A percentile compares a stretch with the other conserved stretches of the same genome.
Conservation (phyloP, 2,329 filamentous ascomycete species). For the Whalleya microplaca region DNA sequence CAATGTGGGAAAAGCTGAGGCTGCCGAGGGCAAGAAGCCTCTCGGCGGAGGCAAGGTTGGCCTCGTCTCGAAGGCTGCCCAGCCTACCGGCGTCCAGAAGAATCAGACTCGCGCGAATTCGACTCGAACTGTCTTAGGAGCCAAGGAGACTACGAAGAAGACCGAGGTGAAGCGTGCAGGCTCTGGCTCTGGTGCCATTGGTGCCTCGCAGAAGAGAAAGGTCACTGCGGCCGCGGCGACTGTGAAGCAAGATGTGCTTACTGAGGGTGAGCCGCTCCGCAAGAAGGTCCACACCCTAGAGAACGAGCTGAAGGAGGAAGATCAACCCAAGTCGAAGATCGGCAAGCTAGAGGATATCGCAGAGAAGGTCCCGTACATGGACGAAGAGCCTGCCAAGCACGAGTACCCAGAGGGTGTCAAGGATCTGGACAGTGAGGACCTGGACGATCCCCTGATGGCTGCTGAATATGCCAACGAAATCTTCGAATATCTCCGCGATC, state of each 20-base stretch:
- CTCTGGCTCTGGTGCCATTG: conserved; percentile 71
- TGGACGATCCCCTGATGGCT: conserved; percentile 95
- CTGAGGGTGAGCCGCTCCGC: conserved; percentile 68
- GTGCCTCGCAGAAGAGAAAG: conserved; percentile 70
- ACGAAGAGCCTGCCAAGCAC: conserved; percentile 33
- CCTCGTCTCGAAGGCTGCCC: conserved; percentile 77
- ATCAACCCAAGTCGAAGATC: conserved; percentile 39
- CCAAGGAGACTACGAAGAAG: conserved; percentile 70
- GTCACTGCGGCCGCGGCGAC: conserved; percentile 54
- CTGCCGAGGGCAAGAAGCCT: conserved; percentile 75
- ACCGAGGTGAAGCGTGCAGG: conserved; percentile 72
- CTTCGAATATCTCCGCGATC: conserved; percentile 89
- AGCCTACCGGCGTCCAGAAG: conserved; percentile 84
- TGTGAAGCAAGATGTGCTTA: conserved; percentile 61
- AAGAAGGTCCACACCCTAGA: conserved; percentile 66
- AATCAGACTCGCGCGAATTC: conserved; percentile 56
- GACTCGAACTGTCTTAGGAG: conserved; percentile 63
- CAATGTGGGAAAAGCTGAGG: conserved; percentile 84
- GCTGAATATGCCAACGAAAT: conserved; percentile 97
- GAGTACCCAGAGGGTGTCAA: conserved; percentile 49
- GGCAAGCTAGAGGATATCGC: conserved; percentile 37
- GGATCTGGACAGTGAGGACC: conserved; percentile 82
- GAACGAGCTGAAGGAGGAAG: conserved; percentile 44
- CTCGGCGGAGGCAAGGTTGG: conserved; percentile 61
- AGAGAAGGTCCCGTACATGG: conserved; percentile 37